These are phyloP conservation scores for Helianthus tuberosus DNA, from an alignment of 129 eudicot genomes.

Conservation along the genomic window DNA sequence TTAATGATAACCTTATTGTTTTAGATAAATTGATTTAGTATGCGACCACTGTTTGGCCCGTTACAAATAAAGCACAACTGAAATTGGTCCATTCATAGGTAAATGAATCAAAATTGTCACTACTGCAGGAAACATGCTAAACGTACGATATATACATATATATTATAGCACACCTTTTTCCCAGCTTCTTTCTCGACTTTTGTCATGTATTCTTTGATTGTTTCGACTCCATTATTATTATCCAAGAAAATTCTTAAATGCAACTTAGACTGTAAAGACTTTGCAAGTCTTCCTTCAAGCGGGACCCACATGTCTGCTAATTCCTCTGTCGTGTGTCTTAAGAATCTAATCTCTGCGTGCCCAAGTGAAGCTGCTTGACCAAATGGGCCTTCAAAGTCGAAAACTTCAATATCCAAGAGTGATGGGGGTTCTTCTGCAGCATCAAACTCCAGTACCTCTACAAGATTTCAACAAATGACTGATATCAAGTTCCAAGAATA, in stretches of 20 bases:
- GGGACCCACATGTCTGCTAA: slow-evolving; percentile 92
- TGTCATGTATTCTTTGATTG: slow-evolving; percentile 80
- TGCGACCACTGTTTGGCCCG: neutral
- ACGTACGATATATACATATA: neutral
- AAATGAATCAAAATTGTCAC: neutral
- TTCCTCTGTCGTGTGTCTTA: slow-evolving; percentile 76
- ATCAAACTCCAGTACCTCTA: slow-evolving; percentile 97
- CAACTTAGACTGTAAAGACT: slow-evolving; percentile 79
- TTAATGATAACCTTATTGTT: neutral
- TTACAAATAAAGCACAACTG: neutral
- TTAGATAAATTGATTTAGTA: neutral
- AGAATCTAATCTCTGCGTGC: slow-evolving; percentile 80
- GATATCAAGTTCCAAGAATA: neutral
- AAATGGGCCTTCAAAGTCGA: slow-evolving; percentile 93
- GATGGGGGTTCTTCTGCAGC: slow-evolving; percentile 95
- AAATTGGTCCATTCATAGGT: neutral
- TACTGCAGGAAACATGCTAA: neutral
- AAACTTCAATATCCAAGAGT: slow-evolving; percentile 82
- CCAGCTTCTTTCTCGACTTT: slow-evolving; percentile 97
- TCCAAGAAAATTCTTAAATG: slow-evolving; percentile 90
- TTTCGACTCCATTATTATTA: slow-evolving; percentile 89
- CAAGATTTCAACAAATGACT: slow-evolving; percentile 11
- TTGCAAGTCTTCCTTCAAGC: slow-evolving; percentile 86
- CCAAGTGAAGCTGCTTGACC: slow-evolving; percentile 88
- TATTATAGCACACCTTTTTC: slow-evolving; percentile 58